These are phyloP conservation scores for Malassezia restricta DNA, from an alignment of 1,284 basidiomycete genomes.

Conservation along the genomic window DNA sequence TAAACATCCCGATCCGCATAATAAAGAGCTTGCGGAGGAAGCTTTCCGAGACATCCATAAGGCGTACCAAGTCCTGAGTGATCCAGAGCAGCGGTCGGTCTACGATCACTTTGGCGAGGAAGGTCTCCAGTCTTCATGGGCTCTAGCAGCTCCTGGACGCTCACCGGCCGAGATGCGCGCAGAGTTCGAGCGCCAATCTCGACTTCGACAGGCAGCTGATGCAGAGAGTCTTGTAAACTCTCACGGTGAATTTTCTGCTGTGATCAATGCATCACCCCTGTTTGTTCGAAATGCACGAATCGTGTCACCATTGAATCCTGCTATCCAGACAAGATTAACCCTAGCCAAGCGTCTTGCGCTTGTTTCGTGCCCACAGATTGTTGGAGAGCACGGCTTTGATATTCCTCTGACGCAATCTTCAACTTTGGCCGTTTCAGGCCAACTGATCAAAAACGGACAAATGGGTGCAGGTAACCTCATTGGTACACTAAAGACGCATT, in stretches of 20 bases:
- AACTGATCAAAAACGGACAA: slow-evolving; percentile 47
- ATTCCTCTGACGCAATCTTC: slow-evolving; percentile 24
- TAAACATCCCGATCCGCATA: slow-evolving; percentile 58
- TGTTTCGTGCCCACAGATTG: slow-evolving; percentile 28
- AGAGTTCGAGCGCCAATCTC: slow-evolving; percentile 49
- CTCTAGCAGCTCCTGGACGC: slow-evolving; percentile 49
- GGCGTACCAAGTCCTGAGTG: slow-evolving; percentile 61
- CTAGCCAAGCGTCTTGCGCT: slow-evolving; percentile 21
- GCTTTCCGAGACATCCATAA: slow-evolving; percentile 64
- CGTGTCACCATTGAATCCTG: slow-evolving; percentile 59
- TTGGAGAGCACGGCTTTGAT: slow-evolving; percentile 42
- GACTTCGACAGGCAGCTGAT: slow-evolving; percentile 49
- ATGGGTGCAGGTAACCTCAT: slow-evolving; percentile 51
- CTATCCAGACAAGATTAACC: slow-evolving; percentile 55
- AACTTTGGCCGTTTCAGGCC: slow-evolving; percentile 28
- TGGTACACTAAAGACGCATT: slow-evolving; percentile 57
- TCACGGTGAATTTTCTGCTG: slow-evolving; percentile 48
- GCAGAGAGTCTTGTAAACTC: slow-evolving; percentile 51
- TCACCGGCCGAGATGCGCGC: slow-evolving; percentile 53
- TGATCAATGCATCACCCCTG: slow-evolving; percentile 35
- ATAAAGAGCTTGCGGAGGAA: slow-evolving; percentile 55
- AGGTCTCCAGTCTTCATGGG: slow-evolving; percentile 51
- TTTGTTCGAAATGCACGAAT: slow-evolving; percentile 33
- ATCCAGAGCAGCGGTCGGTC: slow-evolving; percentile 61
- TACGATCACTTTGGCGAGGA: slow-evolving; percentile 64